Percentiles rank a stretch among this genome's conserved stretches.
Evolutionary conservation across 148 eudicot genomes (phyloP).

Genomic region (Limonium bicolor): DNA sequence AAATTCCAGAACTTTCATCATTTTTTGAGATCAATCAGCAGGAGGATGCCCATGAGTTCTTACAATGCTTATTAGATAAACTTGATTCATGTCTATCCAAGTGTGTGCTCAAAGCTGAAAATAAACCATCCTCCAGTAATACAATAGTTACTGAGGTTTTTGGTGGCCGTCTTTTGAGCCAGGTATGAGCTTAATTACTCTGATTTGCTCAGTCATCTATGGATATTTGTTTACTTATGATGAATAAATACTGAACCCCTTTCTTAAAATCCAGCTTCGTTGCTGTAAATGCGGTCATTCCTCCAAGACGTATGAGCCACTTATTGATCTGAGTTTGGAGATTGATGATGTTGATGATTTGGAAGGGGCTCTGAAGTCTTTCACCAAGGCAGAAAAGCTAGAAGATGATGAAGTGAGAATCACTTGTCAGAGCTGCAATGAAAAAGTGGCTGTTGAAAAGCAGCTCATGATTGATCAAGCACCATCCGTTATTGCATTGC

Average conservation of each 20-base stretch:
- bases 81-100: conserved; percentile 41
- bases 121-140: conserved; percentile 8
- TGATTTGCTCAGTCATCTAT: background rate
- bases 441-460: conserved; percentile 71
- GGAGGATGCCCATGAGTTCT: conserved; percentile 94
- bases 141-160: conserved; percentile 57
- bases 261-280: conserved; percentile 57
- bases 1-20: conserved; percentile 47
- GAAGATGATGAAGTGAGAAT: conserved; percentile 54
- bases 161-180: conserved; percentile 87
- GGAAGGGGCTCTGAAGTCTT: conserved; percentile 52
- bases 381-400: conserved; percentile 75
- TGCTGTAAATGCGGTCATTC: conserved; percentile 68
- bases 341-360: conserved; percentile 54
- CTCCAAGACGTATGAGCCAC: conserved; percentile 68
- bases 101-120: conserved; percentile 7
- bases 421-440: conserved; percentile 66
- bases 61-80: conserved; percentile 72
- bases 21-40: conserved; percentile 57
- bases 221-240: too few relatives aligned
- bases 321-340: conserved; percentile 75
- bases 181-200: conserved; percentile 22
- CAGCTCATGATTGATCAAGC: conserved; percentile 64
- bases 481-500: conserved; percentile 63
- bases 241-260: too few relatives aligned